Base-by-base conservation (phyloP, 176 grass and related monocot species). In the Juncus inflexus region DNA sequence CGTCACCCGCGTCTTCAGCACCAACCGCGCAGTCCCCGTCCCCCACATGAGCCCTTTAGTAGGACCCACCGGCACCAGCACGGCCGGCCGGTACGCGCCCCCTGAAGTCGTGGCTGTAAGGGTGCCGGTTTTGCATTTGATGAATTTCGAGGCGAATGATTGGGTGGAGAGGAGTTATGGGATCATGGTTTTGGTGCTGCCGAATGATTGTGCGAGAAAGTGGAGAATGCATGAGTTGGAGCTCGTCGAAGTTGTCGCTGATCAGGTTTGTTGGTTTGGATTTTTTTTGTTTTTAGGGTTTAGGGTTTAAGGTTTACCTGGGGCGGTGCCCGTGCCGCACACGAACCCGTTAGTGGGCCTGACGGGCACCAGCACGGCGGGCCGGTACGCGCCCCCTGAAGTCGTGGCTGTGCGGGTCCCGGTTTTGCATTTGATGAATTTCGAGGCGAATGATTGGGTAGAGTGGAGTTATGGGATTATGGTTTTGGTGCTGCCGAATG, bases 171-270 rank as follows among this genome's bases (percentile, higher is more conserved):
- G 72, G 86, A 90, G 76, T 60, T 95, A 90, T 60, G 90, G 86
- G 28, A 84, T 95, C 60, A 90, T 95, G 90, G 81, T 95, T 70
- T 70, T 95, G 4, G 86, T 90, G 80, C 90, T 95, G 64, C 90
- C 90, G 51, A 82, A 80, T 15, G 83, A 90, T 57, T 87, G 86
- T 60, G 86, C 86, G 63, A 90, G 90, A 47, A 82, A 90, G 67
- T 95, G 90, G 90, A 83, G 82, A 58, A 73, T 47, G 35, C 90
- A 95, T 82, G 86, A 95, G 73, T 51, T 95, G 69, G 90, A 95
- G 72, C 86, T 95, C 60, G 78, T 95, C 71, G 86, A 95, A 74
- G 90, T 95, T 0, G 90, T 95, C 36, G 90, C 90, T 12, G 90
- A 95, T 84, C 90, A 95, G 86, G 90, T 95, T 64, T 71, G 11